These are phyloP conservation scores for Neophaeococcomyces aloes DNA, from an alignment of 2,329 filamentous ascomycete species.

Conservation along the genomic window DNA sequence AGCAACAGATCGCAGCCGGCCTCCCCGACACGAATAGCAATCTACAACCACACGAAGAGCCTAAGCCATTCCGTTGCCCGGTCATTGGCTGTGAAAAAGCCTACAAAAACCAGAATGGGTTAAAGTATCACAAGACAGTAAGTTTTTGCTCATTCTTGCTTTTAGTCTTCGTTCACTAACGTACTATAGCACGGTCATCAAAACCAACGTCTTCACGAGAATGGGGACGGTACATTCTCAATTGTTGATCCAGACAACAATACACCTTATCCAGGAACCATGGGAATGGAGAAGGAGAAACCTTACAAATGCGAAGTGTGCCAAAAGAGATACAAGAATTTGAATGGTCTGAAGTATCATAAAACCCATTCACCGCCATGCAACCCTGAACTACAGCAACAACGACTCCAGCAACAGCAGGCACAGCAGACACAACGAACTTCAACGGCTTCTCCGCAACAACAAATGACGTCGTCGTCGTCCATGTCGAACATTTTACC, in stretches of 20 bases:
- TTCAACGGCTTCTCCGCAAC: slow-evolving; percentile 1
- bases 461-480: background rate
- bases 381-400: slow-evolving; percentile 59
- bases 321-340: slow-evolving; percentile 97
- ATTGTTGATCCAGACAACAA: slow-evolving; percentile 96
- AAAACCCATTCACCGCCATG: slow-evolving; percentile 79
- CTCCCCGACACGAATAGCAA: slow-evolving; percentile 37
- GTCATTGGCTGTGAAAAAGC: slow-evolving; percentile 95
- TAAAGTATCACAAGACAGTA: slow-evolving; percentile 76
- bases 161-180: slow-evolving; percentile 22
- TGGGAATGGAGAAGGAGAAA: slow-evolving; percentile 99
- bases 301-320: slow-evolving; percentile 95
- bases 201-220: slow-evolving; percentile 92
- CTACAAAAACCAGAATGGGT: slow-evolving; percentile 97
- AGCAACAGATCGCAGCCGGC: slow-evolving; percentile 53
- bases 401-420: slow-evolving; percentile 5
- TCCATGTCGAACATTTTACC: slow-evolving; percentile 4
- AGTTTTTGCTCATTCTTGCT: slow-evolving; percentile 25
- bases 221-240: slow-evolving; percentile 92
- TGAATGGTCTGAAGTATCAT: slow-evolving; percentile 95
- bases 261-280: slow-evolving; percentile 83
- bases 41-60: slow-evolving; percentile 62
- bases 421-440: slow-evolving; percentile 1
- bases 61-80: slow-evolving; percentile 94
- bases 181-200: slow-evolving; percentile 68